Percentiles rank a stretch among this genome's conserved stretches.
Evolutionary conservation across 2,329 filamentous ascomycete species (phyloP).

Genomic region (Microdochium bolleyi): DNA sequence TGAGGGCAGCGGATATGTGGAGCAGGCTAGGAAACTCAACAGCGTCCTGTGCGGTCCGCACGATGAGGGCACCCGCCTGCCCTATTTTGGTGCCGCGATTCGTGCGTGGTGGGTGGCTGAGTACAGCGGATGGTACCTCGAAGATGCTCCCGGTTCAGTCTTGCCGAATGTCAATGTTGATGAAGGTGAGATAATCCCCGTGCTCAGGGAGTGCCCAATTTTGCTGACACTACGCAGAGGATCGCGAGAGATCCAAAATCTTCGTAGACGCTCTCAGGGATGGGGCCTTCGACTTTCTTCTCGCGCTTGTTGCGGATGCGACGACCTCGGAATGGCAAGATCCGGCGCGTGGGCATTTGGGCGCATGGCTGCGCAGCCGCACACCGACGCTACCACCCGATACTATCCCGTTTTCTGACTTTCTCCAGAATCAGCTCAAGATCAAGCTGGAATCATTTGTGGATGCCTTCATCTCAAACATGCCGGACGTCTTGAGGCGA

Average conservation of each 20-base stretch:
- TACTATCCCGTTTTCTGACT: conserved; percentile 57
- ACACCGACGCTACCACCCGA: conserved; percentile 63
- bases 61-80: conserved; percentile 66
- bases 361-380: conserved; percentile 76
- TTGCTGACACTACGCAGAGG: conserved; percentile 42
- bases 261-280: conserved; percentile 77
- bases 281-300: conserved; percentile 84
- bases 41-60: conserved; percentile 55
- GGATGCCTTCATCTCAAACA: conserved; percentile 89
- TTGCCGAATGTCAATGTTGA: conserved; percentile 57
- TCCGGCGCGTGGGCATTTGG: conserved; percentile 73
- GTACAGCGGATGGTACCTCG: conserved; percentile 83
- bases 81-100: conserved; percentile 71
- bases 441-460: conserved; percentile 79
- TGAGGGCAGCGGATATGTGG: conserved; percentile 60
- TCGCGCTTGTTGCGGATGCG: conserved; percentile 76
- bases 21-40: conserved; percentile 65
- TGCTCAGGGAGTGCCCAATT: conserved; percentile 5
- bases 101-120: conserved; percentile 85
- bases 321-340: conserved; percentile 81
- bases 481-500: conserved; percentile 83
- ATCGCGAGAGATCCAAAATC: conserved; percentile 60
- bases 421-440: conserved; percentile 68
- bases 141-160: conserved; percentile 54
- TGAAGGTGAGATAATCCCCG: conserved; percentile 28